Conservation (phyloP, 2,329 filamentous ascomycete species). For the Fusarium bulbicola region DNA sequence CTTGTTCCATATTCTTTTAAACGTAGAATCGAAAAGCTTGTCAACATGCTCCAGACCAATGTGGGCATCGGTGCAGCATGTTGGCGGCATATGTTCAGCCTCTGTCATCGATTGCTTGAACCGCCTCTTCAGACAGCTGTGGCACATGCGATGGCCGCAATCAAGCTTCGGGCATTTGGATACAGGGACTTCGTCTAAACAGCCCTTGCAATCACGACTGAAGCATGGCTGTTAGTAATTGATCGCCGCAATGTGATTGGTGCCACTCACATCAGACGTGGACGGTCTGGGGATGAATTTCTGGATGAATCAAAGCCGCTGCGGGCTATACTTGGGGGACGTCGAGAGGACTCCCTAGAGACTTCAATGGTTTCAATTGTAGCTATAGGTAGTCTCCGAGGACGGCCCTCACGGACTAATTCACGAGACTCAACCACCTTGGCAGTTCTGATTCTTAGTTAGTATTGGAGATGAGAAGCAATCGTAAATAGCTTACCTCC, state of each 20-base stretch:
- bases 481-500: slow-evolving; percentile 38
- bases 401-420: slow-evolving; percentile 35
- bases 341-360: slow-evolving; percentile 41
- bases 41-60: slow-evolving; percentile 83
- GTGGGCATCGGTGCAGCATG: slow-evolving; percentile 77
- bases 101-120: slow-evolving; percentile 82
- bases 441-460: slow-evolving; percentile 24
- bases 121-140: slow-evolving; percentile 75
- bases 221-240: slow-evolving; percentile 16
- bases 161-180: slow-evolving; percentile 74
- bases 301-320: slow-evolving; percentile 42
- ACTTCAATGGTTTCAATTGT: slow-evolving; percentile 29
- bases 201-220: slow-evolving; percentile 78
- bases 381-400: slow-evolving; percentile 24
- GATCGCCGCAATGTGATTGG: not conserved
- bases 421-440: slow-evolving; percentile 40
- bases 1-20: slow-evolving; percentile 83
- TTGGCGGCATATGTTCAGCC: slow-evolving; percentile 83
- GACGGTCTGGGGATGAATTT: slow-evolving; percentile 42
- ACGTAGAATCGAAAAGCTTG: slow-evolving; percentile 74
- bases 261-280: slow-evolving; percentile 37
- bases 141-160: slow-evolving; percentile 85
- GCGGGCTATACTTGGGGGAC: slow-evolving; percentile 40
- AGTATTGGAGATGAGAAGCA: not conserved
- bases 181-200: slow-evolving; percentile 72